Percentiles rank a stretch among this genome's conserved stretches.
phyloP scores from a whole-genome alignment of 106 monocot genomes.

The Iris macrosiphon region DNA sequence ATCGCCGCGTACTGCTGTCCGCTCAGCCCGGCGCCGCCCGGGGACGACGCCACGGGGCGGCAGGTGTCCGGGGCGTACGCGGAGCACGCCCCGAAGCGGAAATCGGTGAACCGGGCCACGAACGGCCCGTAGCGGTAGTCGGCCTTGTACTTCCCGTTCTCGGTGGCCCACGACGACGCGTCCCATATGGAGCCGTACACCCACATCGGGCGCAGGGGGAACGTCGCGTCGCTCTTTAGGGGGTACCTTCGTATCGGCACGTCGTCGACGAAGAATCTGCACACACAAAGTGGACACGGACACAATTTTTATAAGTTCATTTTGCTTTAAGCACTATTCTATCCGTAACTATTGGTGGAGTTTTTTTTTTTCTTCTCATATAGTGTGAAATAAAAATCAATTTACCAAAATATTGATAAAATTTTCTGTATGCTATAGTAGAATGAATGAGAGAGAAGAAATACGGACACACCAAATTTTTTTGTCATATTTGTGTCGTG shows the following conservation, averaged over 20 bases:
- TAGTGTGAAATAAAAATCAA: neutral
- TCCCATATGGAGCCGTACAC: conserved; percentile 78
- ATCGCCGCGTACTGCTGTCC: conserved; percentile 32
- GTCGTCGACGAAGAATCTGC: conserved; percentile 68
- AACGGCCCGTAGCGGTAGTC: conserved; percentile 62
- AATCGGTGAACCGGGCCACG: conserved; percentile 25
- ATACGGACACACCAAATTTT: neutral
- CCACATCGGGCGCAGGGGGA: conserved; percentile 62
- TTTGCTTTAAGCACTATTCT: neutral
- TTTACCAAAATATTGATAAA: neutral
- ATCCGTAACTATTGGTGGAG: neutral
- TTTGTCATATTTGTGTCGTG: no score
- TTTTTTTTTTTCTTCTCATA: neutral
- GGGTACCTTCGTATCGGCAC: conserved; percentile 50
- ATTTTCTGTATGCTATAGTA: neutral
- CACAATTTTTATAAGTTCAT: neutral
- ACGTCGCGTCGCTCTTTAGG: conserved; percentile 31
- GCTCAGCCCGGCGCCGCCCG: conserved; percentile 34
- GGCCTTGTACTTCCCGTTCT: conserved; percentile 53
- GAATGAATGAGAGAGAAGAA: neutral
- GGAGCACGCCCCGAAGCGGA: conserved; percentile 42
- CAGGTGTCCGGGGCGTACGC: conserved; percentile 21
- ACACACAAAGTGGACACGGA: neutral
- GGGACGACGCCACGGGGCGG: conserved; percentile 36
- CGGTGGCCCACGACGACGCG: conserved; percentile 71